Evolutionary conservation across 2,329 filamentous ascomycete species (phyloP), one percentile per base, ranked within the genome.

Genomic region (Lecanicillium sp.): DNA sequence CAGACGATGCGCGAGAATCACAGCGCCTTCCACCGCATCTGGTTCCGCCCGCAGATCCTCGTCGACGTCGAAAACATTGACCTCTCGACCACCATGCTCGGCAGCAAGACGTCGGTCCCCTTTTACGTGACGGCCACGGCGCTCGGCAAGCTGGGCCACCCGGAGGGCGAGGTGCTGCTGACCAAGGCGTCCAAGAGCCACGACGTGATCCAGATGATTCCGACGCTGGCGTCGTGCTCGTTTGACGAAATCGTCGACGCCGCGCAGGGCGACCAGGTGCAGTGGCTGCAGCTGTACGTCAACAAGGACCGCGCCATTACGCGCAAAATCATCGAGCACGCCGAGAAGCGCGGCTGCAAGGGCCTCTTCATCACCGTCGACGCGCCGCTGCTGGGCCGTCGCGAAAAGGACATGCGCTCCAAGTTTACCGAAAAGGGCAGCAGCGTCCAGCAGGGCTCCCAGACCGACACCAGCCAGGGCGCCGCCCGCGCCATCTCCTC

Each of bases 281-380:
- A 97, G 64, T 98, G 92, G 92, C 71, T 98, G 49, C 92, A 98
- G 65, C 77, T 98, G 1, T 94, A 96, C 65, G 87, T 98, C 51
- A 98, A 98, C 75, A 92, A 94, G 62, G 84, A 98, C 66, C 84
- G 92, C 41, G 76, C 74, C 22, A 90, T 98, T 61, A 98, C 92
- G 8, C 79, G 85, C 63, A 77, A 78, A 46, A 97, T 98, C 50
- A 84, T 98, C 35, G 62, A 90, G 65, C 87, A 97, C 62, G 92
- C 92, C 44, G 92, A 98, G 66, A 70, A 70, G 55, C 82, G 92
- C 41, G 92, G 92, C 19, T 97, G 92, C 72, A 92, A 87, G 64
- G 92, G 84, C 9, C 79, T 98, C 14, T 98, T 98, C 71, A 96
- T 98, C 66, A 98, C 92, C 3, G 92, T 98, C 39, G 92, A 98